Conservation (phyloP, 495 filamentous ascomycete genomes). For the Penicillium samsonianum region DNA sequence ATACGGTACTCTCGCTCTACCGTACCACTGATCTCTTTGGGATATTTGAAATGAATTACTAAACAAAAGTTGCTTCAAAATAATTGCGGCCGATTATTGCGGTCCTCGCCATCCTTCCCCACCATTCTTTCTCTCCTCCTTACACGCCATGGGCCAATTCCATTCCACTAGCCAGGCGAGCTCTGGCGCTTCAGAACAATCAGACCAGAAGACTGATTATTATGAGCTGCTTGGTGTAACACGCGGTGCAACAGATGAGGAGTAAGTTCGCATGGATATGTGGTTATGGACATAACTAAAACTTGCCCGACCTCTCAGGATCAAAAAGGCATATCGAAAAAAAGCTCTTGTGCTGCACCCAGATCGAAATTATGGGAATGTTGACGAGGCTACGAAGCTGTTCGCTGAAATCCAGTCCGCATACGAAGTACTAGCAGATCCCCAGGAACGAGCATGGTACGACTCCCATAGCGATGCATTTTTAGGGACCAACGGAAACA, state of each 20-base stretch:
- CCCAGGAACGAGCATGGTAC: constrained; percentile 96
- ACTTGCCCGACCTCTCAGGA: constrained; percentile 49
- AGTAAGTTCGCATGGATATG: constrained; percentile 56
- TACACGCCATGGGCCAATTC: constrained; percentile 69
- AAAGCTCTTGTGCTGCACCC: constrained; percentile 94
- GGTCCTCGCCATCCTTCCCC: too few species aligned
- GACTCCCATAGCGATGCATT: constrained; percentile 90
- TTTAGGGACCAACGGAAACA: constrained; percentile 55
- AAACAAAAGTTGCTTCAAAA: not conserved
- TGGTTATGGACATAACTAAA: constrained; percentile 2
- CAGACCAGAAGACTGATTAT: constrained; percentile 72
- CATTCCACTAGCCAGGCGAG: constrained; percentile 61
- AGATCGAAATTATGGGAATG: constrained; percentile 88
- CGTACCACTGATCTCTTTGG: not conserved
- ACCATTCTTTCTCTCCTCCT: too few species aligned
- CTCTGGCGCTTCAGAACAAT: constrained; percentile 21
- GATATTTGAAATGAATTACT: not conserved
- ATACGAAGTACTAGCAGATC: constrained; percentile 92
- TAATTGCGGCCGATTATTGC: not conserved
- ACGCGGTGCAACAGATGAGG: constrained; percentile 72
- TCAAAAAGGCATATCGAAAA: constrained; percentile 88
- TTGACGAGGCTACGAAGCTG: constrained; percentile 74
- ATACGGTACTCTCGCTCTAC: not conserved
- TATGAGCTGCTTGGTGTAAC: constrained; percentile 84
- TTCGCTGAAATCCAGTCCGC: constrained; percentile 93